Conservation (phyloP, 2,329 filamentous ascomycete genomes). For the Neocatenulostroma microsporum region DNA sequence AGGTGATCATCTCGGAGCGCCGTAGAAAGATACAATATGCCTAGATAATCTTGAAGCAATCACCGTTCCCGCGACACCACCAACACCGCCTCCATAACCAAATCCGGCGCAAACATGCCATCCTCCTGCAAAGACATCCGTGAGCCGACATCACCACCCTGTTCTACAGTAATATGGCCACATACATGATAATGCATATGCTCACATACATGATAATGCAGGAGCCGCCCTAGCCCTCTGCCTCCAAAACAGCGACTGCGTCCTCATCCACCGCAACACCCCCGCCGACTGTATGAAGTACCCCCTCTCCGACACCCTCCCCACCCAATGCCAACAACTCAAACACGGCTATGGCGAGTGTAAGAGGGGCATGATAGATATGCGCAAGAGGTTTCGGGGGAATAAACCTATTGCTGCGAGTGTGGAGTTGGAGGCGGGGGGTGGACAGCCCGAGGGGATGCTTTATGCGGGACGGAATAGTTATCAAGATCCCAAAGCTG, state of each 20-base stretch:
- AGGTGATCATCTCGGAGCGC: not conserved
- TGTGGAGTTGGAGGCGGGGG: slow-evolving; percentile 52
- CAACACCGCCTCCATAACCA: not conserved
- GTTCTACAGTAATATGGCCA: no score
- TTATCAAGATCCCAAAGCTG: slow-evolving; percentile 20
- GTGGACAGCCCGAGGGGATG: slow-evolving; percentile 39
- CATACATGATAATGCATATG: no score
- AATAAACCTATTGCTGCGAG: slow-evolving; percentile 75
- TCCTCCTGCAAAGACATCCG: slow-evolving; percentile 95
- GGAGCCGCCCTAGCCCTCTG: slow-evolving; percentile 88
- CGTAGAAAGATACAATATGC: not conserved
- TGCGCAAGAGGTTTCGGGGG: slow-evolving; percentile 95
- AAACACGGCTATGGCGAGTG: slow-evolving; percentile 91
- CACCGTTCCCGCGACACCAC: not conserved
- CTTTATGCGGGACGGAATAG: slow-evolving; percentile 64
- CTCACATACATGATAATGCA: slow-evolving; percentile 40
- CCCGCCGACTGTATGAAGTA: slow-evolving; percentile 81
- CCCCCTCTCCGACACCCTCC: slow-evolving; percentile 73
- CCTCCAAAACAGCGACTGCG: slow-evolving; percentile 92
- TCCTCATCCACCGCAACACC: slow-evolving; percentile 81
- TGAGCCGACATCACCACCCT: slow-evolving; percentile 47
- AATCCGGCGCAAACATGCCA: slow-evolving; percentile 58
- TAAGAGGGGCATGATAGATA: slow-evolving; percentile 93
- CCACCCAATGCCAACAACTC: slow-evolving; percentile 82
- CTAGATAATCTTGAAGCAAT: not conserved